Evolutionary conservation across 495 filamentous ascomycete species (phyloP).

Genomic region (Neurospora discreta): DNA sequence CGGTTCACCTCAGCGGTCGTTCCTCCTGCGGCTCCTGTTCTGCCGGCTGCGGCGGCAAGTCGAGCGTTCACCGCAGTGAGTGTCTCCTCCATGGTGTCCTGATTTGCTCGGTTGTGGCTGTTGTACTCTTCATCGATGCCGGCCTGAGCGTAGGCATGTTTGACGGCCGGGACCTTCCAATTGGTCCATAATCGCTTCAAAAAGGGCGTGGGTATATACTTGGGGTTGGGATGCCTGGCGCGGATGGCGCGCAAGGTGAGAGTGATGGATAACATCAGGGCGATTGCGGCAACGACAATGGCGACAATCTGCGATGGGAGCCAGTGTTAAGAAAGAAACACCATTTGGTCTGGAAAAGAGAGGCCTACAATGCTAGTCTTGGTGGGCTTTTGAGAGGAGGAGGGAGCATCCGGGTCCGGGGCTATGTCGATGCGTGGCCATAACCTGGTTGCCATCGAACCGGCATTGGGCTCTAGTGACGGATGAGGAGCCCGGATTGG

Average conservation of each 20-base stretch:
- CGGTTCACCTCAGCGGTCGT: slow-evolving; percentile 51
- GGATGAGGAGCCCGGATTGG: slow-evolving; percentile 4
- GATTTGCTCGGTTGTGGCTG: slow-evolving; percentile 15
- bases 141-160: slow-evolving; percentile 13
- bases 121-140: slow-evolving; percentile 13
- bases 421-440: neutral
- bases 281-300: slow-evolving; percentile 11
- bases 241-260: slow-evolving; percentile 11
- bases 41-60: slow-evolving; percentile 2
- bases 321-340: neutral
- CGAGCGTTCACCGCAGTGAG: slow-evolving; percentile 1
- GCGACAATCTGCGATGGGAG: slow-evolving; percentile 10
- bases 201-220: slow-evolving; percentile 45
- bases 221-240: slow-evolving; percentile 33
- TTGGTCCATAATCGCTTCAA: slow-evolving; percentile 50
- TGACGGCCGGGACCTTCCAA: slow-evolving; percentile 35
- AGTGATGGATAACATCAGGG: slow-evolving; percentile 7
- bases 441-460: neutral
- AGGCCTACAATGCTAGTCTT: slow-evolving; percentile 4
- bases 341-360: neutral
- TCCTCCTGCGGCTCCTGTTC: slow-evolving; percentile 5
- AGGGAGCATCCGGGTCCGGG: neutral
- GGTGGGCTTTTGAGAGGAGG: slow-evolving; percentile 1
- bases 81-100: slow-evolving; percentile 10
- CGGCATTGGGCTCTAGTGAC: neutral